Evolutionary conservation across 345 rosid genomes (phyloP).

Genomic region (Citrus trifoliata): DNA sequence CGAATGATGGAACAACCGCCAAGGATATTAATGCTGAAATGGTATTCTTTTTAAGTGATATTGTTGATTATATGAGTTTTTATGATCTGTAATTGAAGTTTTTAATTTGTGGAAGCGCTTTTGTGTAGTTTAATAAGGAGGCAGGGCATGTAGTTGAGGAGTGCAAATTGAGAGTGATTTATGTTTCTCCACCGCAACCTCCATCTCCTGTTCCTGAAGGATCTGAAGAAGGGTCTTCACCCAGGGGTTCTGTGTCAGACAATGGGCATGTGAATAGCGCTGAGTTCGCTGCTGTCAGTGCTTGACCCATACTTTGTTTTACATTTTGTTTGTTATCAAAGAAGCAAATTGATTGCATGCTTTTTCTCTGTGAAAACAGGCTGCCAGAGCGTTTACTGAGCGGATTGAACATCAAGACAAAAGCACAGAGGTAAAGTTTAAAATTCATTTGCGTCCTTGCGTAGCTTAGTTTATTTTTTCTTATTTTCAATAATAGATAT

Average conservation of each 20-base stretch:
- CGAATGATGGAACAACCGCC: conserved; percentile 38
- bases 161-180: conserved; percentile 68
- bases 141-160: conserved; percentile 70
- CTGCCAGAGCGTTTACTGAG: conserved; percentile 38
- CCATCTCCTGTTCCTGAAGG: conserved; percentile 81
- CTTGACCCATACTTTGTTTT: not conserved
- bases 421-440: conserved; percentile 43
- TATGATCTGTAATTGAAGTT: not conserved
- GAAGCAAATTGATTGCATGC: conserved; percentile 6
- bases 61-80: not conserved
- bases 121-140: conserved; percentile 69
- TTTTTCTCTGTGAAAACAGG: conserved; percentile 35
- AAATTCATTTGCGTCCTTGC: conserved; percentile 4
- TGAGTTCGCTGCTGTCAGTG: conserved; percentile 52
- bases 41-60: conserved; percentile 27
- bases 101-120: conserved; percentile 4
- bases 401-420: conserved; percentile 48
- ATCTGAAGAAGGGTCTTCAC: conserved; percentile 75
- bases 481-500: no score
- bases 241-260: conserved; percentile 62
- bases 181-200: conserved; percentile 71
- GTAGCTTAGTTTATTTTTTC: not conserved
- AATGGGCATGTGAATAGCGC: conserved; percentile 47
- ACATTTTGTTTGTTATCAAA: not conserved
- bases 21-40: conserved; percentile 72